Evolutionary conservation across 2,329 filamentous ascomycete species (phyloP), one percentile per base, ranked within the genome.

Genomic region (Rhytidhysteron rufulum): DNA sequence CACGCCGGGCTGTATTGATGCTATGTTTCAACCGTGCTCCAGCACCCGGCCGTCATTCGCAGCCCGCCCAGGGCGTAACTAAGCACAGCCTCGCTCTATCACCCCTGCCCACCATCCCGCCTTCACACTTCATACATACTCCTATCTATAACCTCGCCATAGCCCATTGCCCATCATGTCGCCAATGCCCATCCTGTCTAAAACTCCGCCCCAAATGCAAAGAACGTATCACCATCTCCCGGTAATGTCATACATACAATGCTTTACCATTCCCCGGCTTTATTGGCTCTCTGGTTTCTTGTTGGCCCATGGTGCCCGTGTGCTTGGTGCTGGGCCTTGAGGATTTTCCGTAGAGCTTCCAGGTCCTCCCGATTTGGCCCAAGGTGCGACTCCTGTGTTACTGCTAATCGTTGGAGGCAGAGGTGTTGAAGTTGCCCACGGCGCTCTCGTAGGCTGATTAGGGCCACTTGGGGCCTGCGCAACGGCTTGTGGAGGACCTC

Each of bases 361-460:
- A 31, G 39, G 39, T 37, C 31, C 37, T 36, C 39, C 46, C 30
- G 42, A 43, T 27, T 25, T 45, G 31, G 57, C 52, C 58, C 57
- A 62, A 2, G 55, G 60, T 27, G 55, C 57, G 31, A 47, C 42
- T 17, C 50, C 51, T 30, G 54, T 55, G 2, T 42, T 37, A n/a
- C 49, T 48, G 9, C 38, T 46, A 21, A 41, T 36, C 11, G 49
- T 37, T 9, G 46, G 45, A 8, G 51, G 48, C 18, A 47, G 21
- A 9, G 54, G 46, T 9, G 55, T 54, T 20, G 50, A 32, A 16
- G 51, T 48, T 9, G 51, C 47, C 59, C 59, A 61, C 13, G 60
- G 60, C 7, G 61, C 60, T 47, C 47, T 51, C 0, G 60, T 65
- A 21, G 60, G 56, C 24, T 65, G 59, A 27, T 60, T 60, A 0